Evolutionary conservation across 1,139 yeast genomes (phyloP), one percentile per base, ranked within the genome.

Genomic region (Blastobotrys ciferrii): DNA sequence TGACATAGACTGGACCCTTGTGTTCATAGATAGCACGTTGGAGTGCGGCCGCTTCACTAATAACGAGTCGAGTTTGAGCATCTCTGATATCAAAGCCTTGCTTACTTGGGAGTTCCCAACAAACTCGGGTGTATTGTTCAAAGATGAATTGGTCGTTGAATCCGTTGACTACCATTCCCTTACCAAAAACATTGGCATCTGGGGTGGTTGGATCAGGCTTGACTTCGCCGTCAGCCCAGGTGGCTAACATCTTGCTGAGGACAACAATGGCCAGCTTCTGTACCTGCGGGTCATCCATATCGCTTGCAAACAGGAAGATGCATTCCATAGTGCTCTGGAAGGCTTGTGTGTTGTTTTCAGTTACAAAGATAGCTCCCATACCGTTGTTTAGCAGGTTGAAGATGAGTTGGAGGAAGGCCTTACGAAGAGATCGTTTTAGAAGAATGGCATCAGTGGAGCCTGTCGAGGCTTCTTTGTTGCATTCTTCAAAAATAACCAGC

Each of bases 71-170:
- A 58, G 78, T 80, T 62, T 87, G 91, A 2, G 95, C 95, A 62
- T 89, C 96, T 56, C 80, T 78, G 46, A 83, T 70, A 60, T 84
- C 80, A 57, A 83, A 82, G 32, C 77, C 76, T 42, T 82, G 80
- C 58, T 84, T 83, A 60, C 87, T 83, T 9, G 96, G 89, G 46
- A 89, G 71, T 63, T 87, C 95, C 71, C 89, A 86, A 43, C 83
- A 76, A 49, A 87, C 69, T 47, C 84, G 80, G 6, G 89, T 77
- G 35, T 81, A 75, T 56, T 83, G 84, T 46, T 82, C 81, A 67
- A 86, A 78, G 51, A 91, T 75, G 62, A 78, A 82, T 49, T 77
- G 80, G 48, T 82, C 57, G 28, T 55, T 85, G 47, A 87, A 77
- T 1, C 94, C 91, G 31, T 83, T 87, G n/a, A 85, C 72, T 15